Evolutionary conservation across 2,329 filamentous ascomycete genomes (phyloP), one percentile per base, ranked within the genome.

Genomic region (Alternaria gaisen): DNA sequence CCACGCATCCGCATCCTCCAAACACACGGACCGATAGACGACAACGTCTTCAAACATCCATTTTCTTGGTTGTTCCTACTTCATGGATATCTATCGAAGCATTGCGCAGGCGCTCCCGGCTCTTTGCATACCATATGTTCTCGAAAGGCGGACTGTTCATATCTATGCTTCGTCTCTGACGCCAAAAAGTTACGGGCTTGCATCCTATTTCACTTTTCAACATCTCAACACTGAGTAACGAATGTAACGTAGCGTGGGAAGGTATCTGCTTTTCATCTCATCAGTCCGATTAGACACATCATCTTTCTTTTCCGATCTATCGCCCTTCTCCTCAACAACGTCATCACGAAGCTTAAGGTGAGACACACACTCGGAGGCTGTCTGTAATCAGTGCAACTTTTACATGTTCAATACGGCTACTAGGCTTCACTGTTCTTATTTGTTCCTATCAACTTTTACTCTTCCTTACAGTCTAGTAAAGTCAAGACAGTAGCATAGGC

Each of bases 221-320:
- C 41, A 36, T 24, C 18, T 30, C 48, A 53, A 60, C 46, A 36
- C 58, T 53, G 32, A 65, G 66, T 70, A 56, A 70, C 48, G 67
- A 70, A 60, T 51, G 59, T 67, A 61, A 69, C 61, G 67, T 60
- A 71, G 67, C 67, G 66, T 69, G 67, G 67, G 69, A 62, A 61
- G 66, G 54, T 54, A 50, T 64, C 26, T 66, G 63, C 44, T 46
- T 16, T 40, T 53, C 9, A 50, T 36, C 14, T 26, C 18, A 36
- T 56, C 40, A 34, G 28, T 18, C 9, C 24, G 30, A 47, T 42
- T 26, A 53, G 36, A 56, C n/a, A n/a, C 36, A 42, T 47, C 42
- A 42, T 10, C 38, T 53, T 5, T 53, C 12, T 26, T 40, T 26
- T 34, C 7, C 24, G 9, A 26, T 34, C 18, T n/a, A 12, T 53